Conservation (phyloP, 2,329 filamentous ascomycete species). For the Metarhizium guizhouense region DNA sequence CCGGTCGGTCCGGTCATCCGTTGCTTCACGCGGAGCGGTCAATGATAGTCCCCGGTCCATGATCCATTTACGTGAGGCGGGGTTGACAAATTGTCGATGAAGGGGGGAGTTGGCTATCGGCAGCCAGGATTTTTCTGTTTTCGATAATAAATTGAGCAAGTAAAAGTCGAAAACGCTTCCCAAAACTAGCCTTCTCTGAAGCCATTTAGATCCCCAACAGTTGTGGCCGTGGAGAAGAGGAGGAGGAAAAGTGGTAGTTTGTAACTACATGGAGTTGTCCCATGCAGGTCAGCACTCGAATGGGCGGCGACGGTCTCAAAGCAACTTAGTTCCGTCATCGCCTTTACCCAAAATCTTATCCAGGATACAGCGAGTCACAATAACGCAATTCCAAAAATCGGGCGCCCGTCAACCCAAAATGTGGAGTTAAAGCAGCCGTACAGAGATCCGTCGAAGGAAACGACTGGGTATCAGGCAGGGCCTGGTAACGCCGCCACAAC, state of each 20-base stretch:
- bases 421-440: not conserved
- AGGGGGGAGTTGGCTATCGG: not conserved
- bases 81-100: not conserved
- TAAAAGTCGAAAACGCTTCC: not conserved
- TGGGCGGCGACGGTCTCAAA: not conserved
- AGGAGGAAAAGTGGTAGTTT: not conserved
- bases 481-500: not conserved
- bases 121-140: not conserved
- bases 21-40: not conserved
- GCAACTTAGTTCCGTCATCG: not conserved
- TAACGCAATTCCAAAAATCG: not conserved
- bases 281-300: not conserved
- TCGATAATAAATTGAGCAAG: not conserved
- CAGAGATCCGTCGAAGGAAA: too few relatives aligned
- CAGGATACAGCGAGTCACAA: not conserved
- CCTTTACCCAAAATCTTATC: not conserved
- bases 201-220: not conserved
- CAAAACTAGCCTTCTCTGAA: not conserved
- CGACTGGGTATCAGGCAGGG: not conserved
- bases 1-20: not conserved
- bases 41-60: not conserved
- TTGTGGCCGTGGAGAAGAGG: not conserved
- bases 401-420: not conserved
- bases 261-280: not conserved
- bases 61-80: not conserved